Base-by-base conservation (phyloP, 352 stramenopile genomes). In the Phytophthora citrophthora region DNA sequence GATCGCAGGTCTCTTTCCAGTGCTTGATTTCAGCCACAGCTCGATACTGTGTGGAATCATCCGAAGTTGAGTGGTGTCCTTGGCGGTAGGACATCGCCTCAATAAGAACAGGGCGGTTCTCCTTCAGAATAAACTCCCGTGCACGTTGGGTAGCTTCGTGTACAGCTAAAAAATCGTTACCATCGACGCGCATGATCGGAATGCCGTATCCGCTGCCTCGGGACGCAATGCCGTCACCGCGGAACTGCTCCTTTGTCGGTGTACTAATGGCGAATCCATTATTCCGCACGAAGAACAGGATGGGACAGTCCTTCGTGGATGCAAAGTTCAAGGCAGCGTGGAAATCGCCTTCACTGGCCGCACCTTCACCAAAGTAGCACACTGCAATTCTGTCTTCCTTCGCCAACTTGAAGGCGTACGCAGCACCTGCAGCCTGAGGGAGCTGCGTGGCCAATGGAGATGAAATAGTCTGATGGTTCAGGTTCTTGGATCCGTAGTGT, bases 191-290 rank as follows among this genome's bases (percentile, higher is more conserved):
- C 72, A 99, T 97, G 43, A 91, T 91, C 2, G 93, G 88, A 69
- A 99, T 99, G 11, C 97, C 97, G 61, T 99, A 99, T 16, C 95
- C 97, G 43, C 77, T 87, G 29, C 94, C 97, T 31, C 97, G 80
- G 3, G 89, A 94, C 3, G 97, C 90, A 43, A 99, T 98, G 7
- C 97, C 97, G 74, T 99, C 97, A 44, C 97, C 97, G 27, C 90
- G 86, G 81, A 97, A 99, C 78, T 99, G 97, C 66, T 99, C 97
- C 31, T 73, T 70, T 0, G 95, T 94, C 1, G 97, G 91, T 16
- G 97, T 99, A 54, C 88, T 96, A 62, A 99, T 99, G 5, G 97
- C 97, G 71, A 98, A 99, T 7, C 97, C 97, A 75, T 99, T 99
- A 81, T 99, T 99, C 12, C 97, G 84, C 68, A 95, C 98, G 71